Base-by-base conservation (phyloP, 345 rosid genomes). In the Eucalyptus coolabah region DNA sequence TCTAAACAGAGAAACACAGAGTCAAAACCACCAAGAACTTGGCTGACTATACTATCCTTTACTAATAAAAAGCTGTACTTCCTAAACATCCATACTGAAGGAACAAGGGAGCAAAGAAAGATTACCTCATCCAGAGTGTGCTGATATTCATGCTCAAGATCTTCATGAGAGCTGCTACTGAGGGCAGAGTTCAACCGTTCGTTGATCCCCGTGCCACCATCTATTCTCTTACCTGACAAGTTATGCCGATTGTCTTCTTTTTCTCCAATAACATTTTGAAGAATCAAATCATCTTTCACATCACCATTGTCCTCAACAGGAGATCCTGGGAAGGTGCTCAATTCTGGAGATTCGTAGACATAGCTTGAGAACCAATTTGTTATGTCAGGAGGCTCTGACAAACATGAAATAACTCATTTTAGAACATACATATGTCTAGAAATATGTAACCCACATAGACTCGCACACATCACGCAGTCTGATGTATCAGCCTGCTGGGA, bases 291-390 rank as follows among this genome's bases (percentile, higher is more conserved):
- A 89, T 90, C 92, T 77, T 91, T 45, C 87, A 23, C 88, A 47
- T 63, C 42, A 86, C 92, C 93, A 82, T 89, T 92, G 80, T 91
- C 95, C 59, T 88, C 77, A 51, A 47, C 54, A 83, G 86, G 72
- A 34, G 87, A 91, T 54, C 89, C 92, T 89, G 49, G 47, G 87
- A 91, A 86, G 6, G 94, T 91, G 90, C 92, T 94, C 80, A 94
- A 87, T 80, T 90, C 80, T 32, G 94, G 95, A 15, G 98, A 95
- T 51, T 96, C 96, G 88, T 93, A 94, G 49, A 85, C 94, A 90
- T 94, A 96, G 90, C 96, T 95, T 6, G 98, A 92, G 90, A 92
- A 93, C 97, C 95, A 96, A 72, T 96, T 94, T 49, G 91, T 88
- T n/a, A 95, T 42, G 72, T 94, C 92, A 85, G 96, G 94, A 92